phyloP scores from a whole-genome alignment of 2,329 filamentous ascomycete species.

The Exophiala calicioides region DNA sequence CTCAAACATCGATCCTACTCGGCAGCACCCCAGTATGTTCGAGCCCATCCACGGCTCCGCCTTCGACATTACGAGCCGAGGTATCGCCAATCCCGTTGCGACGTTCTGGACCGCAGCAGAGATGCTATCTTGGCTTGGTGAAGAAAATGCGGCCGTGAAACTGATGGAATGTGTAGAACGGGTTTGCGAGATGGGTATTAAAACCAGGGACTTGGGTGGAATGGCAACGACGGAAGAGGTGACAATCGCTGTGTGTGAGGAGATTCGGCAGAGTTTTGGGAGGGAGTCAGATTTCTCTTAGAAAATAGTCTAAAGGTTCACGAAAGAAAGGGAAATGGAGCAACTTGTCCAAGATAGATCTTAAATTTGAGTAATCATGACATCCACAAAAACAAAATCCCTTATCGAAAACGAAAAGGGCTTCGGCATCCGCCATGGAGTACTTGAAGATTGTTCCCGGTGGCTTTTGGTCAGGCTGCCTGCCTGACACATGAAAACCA shows the following conservation, averaged over 20 bases:
- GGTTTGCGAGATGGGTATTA: slow-evolving; percentile 56
- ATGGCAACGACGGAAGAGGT: slow-evolving; percentile 58
- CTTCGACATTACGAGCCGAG: slow-evolving; percentile 94
- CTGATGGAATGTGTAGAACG: slow-evolving; percentile 63
- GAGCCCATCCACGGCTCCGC: slow-evolving; percentile 75
- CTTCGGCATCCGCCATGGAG: too few species aligned
- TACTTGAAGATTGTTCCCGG: too few species aligned
- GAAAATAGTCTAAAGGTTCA: too few species aligned
- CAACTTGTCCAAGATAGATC: too few species aligned
- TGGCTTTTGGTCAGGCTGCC: too few species aligned
- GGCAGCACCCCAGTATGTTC: slow-evolving; percentile 63
- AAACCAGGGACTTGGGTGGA: slow-evolving; percentile 63
- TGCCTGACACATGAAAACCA: too few species aligned
- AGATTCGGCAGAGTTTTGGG: slow-evolving; percentile 24
- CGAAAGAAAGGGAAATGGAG: too few species aligned
- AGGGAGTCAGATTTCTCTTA: too few species aligned
- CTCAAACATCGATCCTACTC: slow-evolving; percentile 66
- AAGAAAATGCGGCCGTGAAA: slow-evolving; percentile 57
- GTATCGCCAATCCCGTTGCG: slow-evolving; percentile 83
- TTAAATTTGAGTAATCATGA: too few species aligned
- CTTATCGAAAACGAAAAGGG: too few species aligned
- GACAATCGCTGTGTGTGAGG: slow-evolving; percentile 54
- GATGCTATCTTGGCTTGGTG: slow-evolving; percentile 65
- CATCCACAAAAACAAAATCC: too few species aligned
- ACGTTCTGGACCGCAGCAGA: slow-evolving; percentile 71